Evolutionary conservation across 805 yeast genomes (phyloP), one percentile per base, ranked within the genome.

Genomic region (Candida verbasci): DNA sequence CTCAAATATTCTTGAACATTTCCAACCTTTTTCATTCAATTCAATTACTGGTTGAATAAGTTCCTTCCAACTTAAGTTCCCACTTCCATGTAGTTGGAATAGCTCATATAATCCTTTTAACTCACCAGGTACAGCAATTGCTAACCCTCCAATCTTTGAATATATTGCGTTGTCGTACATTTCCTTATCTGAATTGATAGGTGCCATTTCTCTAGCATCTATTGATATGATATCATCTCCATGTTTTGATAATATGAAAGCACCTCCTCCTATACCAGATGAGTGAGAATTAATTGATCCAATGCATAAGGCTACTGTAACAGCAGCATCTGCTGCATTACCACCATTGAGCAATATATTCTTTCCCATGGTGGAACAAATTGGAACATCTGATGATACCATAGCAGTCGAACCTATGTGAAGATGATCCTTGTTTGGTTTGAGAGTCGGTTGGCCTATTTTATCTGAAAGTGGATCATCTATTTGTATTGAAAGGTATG

Each of bases 191-290:
- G 93, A 76, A 1, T 35, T 49, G 2, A 53, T 58, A 0, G 97
- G 97, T 0, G 97, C 96, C 65, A 74, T 76, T 55, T 91, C 98
- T 43, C 98, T 68, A 21, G 93, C 94, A 59, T 91, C 95, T 28
- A 89, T 76, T 20, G 81, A 68, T 3, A 82, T 44, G 1, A 82
- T 74, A 1, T 71, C 69, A 16, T 17, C 25, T 6, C 71, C 68
- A 9, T 69, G 37, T 11, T 52, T 45, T 42, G 64, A 56, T 9
- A 61, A 72, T 29, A 84, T 82, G 48, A 76, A 87, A 0, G 84
- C 86, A 8, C 98, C 97, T 4, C 97, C 97, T 6, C 97, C 96
- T 29, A 91, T 80, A 0, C 97, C 96, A 1, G 95, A 81, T 40
- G 82, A 81, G 62, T 82, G 86, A 44, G 87, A 80, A 52, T 86